Conservation (phyloP, 208 protist species). For the Leishmania guyanensis region DNA sequence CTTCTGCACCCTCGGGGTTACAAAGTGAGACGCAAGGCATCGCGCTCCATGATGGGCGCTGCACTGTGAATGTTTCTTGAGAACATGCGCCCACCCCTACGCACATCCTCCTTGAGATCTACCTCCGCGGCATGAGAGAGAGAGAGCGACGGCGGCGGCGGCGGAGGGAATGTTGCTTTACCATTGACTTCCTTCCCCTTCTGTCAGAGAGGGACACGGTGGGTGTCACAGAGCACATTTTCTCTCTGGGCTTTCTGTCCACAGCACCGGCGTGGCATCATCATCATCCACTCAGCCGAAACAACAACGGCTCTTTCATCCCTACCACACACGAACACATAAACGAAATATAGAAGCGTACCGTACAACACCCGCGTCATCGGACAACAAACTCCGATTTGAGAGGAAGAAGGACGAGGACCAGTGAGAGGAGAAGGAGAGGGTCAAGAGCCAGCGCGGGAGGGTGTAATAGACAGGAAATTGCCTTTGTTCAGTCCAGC, state of each 20-base stretch:
- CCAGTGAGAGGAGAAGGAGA: not conserved
- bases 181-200: not conserved
- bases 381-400: not conserved
- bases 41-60: not conserved
- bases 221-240: not conserved
- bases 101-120: not conserved
- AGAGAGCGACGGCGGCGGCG: not conserved
- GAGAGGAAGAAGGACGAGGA: not conserved
- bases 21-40: not conserved
- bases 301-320: not conserved
- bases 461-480: not conserved
- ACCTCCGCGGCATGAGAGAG: not conserved
- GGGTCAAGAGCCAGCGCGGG: not conserved
- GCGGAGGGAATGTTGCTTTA: not conserved
- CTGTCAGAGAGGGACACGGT: not conserved
- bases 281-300: not conserved
- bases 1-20: not conserved
- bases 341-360: conserved; percentile 11
- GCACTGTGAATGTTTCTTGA: too few relatives aligned
- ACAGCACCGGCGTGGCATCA: not conserved
- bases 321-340: conserved; percentile 6
- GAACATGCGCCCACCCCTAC: not conserved
- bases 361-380: not conserved
- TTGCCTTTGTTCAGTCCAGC: not conserved
- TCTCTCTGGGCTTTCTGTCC: not conserved